These are phyloP conservation scores for Diaporthe aspalathi DNA, from an alignment of 2,329 filamentous ascomycete genomes.

Conservation along the genomic window DNA sequence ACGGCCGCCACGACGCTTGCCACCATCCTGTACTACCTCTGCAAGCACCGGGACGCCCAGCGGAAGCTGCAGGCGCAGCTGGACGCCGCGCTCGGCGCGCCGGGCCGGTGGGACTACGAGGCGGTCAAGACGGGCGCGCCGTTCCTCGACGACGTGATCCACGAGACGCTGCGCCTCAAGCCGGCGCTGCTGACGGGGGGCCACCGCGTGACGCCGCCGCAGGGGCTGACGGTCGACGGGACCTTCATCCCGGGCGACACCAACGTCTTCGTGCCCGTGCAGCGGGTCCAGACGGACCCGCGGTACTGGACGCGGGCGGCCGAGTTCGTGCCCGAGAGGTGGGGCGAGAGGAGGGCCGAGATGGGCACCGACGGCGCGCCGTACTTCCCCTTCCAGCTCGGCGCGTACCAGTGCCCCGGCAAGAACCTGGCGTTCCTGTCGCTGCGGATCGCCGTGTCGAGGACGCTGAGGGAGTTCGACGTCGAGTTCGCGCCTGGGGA, in stretches of 20 bases:
- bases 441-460: conserved; percentile 40
- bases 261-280: conserved; percentile 38
- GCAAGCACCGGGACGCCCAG: conserved; percentile 34
- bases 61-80: conserved; percentile 35
- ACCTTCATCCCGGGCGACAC: conserved; percentile 43
- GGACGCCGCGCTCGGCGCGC: conserved; percentile 24
- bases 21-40: conserved; percentile 39
- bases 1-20: conserved; percentile 39
- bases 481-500: conserved; percentile 43
- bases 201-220: conserved; percentile 40
- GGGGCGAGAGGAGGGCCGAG: conserved; percentile 37
- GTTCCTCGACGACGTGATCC: conserved; percentile 41
- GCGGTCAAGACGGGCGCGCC: conserved; percentile 9
- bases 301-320: conserved; percentile 39
- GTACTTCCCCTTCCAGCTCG: conserved; percentile 43
- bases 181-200: conserved; percentile 38
- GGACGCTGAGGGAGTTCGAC: conserved; percentile 40
- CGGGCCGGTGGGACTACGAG: conserved; percentile 33
- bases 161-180: conserved; percentile 40
- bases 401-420: conserved; percentile 42
- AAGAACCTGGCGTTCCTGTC: conserved; percentile 42
- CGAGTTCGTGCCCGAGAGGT: conserved; percentile 45
- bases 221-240: conserved; percentile 42
- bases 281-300: conserved; percentile 40
- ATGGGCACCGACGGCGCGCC: conserved; percentile 42